Percentiles rank a stretch among this genome's conserved stretches.
phyloP scores from a whole-genome alignment of 192 early-diverging fungal species.

The Mortierella claussenii region DNA sequence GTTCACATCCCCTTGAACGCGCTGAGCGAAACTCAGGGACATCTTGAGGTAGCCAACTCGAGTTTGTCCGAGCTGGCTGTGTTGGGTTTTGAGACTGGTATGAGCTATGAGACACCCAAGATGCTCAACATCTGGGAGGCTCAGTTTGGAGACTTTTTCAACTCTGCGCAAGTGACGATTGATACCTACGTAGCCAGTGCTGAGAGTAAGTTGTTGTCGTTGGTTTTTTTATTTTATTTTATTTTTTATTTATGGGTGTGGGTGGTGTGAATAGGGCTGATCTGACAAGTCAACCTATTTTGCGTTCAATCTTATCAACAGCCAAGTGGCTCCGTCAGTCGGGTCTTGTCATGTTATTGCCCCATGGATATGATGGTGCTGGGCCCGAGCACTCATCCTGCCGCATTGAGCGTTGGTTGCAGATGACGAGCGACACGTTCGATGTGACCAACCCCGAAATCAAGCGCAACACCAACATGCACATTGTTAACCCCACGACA shows the following conservation, averaged over 20 bases:
- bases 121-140: slow-evolving; percentile 96
- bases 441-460: slow-evolving; percentile 63
- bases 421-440: slow-evolving; percentile 87
- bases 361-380: slow-evolving; percentile 95
- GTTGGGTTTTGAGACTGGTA: slow-evolving; percentile 95
- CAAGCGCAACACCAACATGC: slow-evolving; percentile 90
- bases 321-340: slow-evolving; percentile 95
- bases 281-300: too few relatives aligned
- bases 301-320: slow-evolving; percentile 10
- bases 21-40: slow-evolving; percentile 51
- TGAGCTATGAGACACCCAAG: slow-evolving; percentile 90
- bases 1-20: slow-evolving; percentile 89
- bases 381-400: slow-evolving; percentile 95
- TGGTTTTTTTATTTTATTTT: too few relatives aligned
- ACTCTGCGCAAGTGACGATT: slow-evolving; percentile 94
- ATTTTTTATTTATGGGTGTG: too few relatives aligned
- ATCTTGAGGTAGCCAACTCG: slow-evolving; percentile 86
- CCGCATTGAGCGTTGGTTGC: slow-evolving; percentile 95
- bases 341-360: slow-evolving; percentile 91
- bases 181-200: slow-evolving; percentile 91
- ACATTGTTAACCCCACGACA: slow-evolving; percentile 91
- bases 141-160: slow-evolving; percentile 99
- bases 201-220: slow-evolving; percentile 65
- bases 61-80: slow-evolving; percentile 95
- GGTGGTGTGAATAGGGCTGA: too few relatives aligned